Conservation (phyloP, 1,284 basidiomycete genomes). For the Moesziomyces sp. region DNA sequence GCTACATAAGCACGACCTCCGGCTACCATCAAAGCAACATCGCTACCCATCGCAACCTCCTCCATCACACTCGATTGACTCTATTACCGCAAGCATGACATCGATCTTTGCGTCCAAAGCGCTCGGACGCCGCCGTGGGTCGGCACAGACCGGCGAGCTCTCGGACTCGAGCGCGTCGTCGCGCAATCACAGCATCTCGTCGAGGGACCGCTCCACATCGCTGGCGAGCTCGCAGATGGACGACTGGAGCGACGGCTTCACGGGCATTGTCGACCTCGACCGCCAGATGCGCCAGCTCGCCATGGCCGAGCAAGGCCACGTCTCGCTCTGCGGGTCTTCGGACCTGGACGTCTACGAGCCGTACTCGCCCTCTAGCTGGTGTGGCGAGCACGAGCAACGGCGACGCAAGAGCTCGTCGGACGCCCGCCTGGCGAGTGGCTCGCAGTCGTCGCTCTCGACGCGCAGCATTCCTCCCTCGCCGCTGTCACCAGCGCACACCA, state of each 20-base stretch:
- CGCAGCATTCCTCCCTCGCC: conserved; percentile 18
- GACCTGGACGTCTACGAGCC: conserved; percentile 19
- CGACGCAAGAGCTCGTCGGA: conserved; percentile 22
- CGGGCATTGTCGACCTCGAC: conserved; percentile 50
- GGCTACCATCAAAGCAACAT: too few species aligned
- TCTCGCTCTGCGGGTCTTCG: not conserved
- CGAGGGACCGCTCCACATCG: conserved; percentile 16
- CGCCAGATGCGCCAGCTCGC: conserved; percentile 48
- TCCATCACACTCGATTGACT: not conserved
- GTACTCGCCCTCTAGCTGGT: conserved; percentile 3
- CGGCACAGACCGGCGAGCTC: conserved; percentile 4
- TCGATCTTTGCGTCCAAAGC: conserved; percentile 13
- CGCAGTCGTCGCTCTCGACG: conserved; percentile 24
- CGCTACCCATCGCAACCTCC: not conserved
- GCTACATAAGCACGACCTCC: too few species aligned
- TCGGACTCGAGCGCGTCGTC: conserved; percentile 21
- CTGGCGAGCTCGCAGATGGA: conserved; percentile 27
- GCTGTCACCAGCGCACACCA: conserved; percentile 4
- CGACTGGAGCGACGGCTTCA: conserved; percentile 51
- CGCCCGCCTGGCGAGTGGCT: conserved; percentile 5
- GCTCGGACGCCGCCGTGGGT: conserved; percentile 16
- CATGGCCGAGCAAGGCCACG: conserved; percentile 35
- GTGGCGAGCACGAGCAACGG: conserved; percentile 7
- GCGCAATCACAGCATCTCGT: conserved; percentile 22
- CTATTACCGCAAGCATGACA: not conserved